A percentile compares a stretch with the other conserved stretches of the same genome.
Evolutionary conservation across 2,329 filamentous ascomycete species (phyloP).

Genomic region (Chalaropsis thielavioides): DNA sequence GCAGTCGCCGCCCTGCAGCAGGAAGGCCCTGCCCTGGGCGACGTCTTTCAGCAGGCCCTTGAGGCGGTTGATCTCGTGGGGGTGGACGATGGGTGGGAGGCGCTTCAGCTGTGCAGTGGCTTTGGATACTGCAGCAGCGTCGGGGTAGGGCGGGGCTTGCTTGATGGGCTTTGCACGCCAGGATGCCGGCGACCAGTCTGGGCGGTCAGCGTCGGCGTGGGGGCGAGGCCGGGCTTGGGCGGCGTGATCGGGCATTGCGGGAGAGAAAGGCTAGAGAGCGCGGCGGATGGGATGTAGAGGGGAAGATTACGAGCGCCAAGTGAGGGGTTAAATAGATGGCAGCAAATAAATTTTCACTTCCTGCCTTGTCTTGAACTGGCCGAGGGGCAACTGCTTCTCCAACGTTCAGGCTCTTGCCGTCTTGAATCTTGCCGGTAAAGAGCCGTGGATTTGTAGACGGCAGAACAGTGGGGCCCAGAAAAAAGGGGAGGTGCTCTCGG

Average conservation of each 20-base stretch:
- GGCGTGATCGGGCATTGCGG: not conserved
- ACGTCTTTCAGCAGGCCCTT: slow-evolving; percentile 71
- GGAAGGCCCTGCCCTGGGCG: slow-evolving; percentile 76
- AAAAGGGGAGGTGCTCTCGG: not conserved
- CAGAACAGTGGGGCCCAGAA: too few species aligned
- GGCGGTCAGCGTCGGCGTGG: not conserved
- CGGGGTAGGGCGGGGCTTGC: slow-evolving; percentile 57
- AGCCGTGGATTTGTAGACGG: too few species aligned
- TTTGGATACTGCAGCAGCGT: slow-evolving; percentile 42
- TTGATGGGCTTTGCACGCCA: slow-evolving; percentile 70
- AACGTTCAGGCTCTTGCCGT: too few species aligned
- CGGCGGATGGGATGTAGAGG: not conserved
- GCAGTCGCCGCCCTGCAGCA: slow-evolving; percentile 92
- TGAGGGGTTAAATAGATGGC: not conserved
- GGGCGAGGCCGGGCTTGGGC: not conserved
- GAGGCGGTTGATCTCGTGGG: slow-evolving; percentile 64
- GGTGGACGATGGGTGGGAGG: slow-evolving; percentile 66
- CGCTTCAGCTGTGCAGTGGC: slow-evolving; percentile 50
- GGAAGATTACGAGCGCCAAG: not conserved
- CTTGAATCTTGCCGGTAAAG: not conserved
- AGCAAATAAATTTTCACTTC: not conserved
- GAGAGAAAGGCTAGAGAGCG: not conserved
- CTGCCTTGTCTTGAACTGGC: not conserved
- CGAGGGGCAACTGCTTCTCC: too few species aligned
- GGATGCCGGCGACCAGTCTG: slow-evolving; percentile 45